Base-by-base conservation (phyloP, 768 basidiomycete species). In the Suillus fuscotomentosus region DNA sequence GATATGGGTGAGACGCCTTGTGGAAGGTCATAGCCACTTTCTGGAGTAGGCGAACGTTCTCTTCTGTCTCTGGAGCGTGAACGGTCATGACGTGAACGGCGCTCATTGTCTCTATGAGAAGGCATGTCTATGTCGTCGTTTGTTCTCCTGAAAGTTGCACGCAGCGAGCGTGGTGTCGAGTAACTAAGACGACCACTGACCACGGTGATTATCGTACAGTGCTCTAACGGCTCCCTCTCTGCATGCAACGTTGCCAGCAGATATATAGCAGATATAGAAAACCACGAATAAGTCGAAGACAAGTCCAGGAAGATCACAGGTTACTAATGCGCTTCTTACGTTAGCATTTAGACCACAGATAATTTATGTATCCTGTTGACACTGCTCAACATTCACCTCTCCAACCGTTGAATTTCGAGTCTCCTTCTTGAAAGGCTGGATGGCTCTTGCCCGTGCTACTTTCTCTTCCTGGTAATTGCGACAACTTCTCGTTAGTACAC, bases 1-100 rank as follows among this genome's bases (percentile, higher is more conserved):
- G 84, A 86, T 66, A 97, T 91, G 20, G 83, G 79, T n/a, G 81
- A 76, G 36, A 85, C 83, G 47, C 83, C 82, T 31, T 80, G 71
- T 34, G 90, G 91, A 17, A 92, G 80, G 13, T 79, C 70, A 1
- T 70, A 61, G 34, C 72, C 73, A 60, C 79, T 76, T 56, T 83
- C 82, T 17, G 81, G 83, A 5, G 84, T 84, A 43, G 76, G 77
- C 6, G 86, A 83, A 17, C 78, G 74, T 41, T 65, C 62, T 22
- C 57, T 54, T n/a, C 31, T 36, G 11, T 34, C 20, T 54, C 20
- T 54, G 20, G 53, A 54, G 7, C 15, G 77, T 4, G 86, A 83
- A 13, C 77, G 74, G 27, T 41, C 42, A 14, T 2, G 55, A 39
- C 8, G 36, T 2, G 45, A 5, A 62, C 55, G 38, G 34, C 42